Conservation (phyloP, 2,329 filamentous ascomycete species). For the Fusarium secorum region DNA sequence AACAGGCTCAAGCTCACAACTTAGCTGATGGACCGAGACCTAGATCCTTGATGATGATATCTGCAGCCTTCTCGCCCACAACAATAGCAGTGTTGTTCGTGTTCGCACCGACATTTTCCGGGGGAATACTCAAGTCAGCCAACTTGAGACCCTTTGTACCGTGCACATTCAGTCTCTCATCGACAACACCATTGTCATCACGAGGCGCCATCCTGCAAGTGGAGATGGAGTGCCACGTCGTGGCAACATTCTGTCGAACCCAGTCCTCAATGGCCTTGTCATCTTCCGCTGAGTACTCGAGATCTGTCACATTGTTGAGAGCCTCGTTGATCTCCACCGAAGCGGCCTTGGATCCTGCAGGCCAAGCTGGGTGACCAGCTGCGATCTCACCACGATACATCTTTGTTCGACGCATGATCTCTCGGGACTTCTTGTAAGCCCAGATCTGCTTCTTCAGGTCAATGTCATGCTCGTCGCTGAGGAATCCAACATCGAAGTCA, state of each 20-base stretch:
- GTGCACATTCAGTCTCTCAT: conserved; percentile 51
- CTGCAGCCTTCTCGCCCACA: conserved; percentile 58
- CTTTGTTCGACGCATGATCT: conserved; percentile 65
- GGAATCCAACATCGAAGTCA: conserved; percentile 66
- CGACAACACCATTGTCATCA: conserved; percentile 51
- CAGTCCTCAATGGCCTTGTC: conserved; percentile 57
- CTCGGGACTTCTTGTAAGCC: conserved; percentile 72
- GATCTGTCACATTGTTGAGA: conserved; percentile 47
- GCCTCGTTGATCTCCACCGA: conserved; percentile 55
- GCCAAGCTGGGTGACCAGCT: conserved; percentile 55
- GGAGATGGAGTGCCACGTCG: conserved; percentile 57
- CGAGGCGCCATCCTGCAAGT: conserved; percentile 56
- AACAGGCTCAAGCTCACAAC: background rate
- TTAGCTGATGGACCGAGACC: conserved; percentile 12
- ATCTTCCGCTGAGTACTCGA: conserved; percentile 60
- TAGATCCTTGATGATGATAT: conserved; percentile 51
- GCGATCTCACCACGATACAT: conserved; percentile 60
- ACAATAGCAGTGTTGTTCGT: conserved; percentile 58
- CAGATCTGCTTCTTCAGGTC: conserved; percentile 69
- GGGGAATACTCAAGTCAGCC: conserved; percentile 50
- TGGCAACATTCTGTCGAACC: conserved; percentile 51
- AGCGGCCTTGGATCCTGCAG: conserved; percentile 50
- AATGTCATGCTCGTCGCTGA: conserved; percentile 63
- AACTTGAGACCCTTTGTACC: conserved; percentile 53
- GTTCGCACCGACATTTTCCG: conserved; percentile 55